These are phyloP conservation scores for Knufia fluminis DNA, from an alignment of 2,329 filamentous ascomycete genomes.

Conservation along the genomic window DNA sequence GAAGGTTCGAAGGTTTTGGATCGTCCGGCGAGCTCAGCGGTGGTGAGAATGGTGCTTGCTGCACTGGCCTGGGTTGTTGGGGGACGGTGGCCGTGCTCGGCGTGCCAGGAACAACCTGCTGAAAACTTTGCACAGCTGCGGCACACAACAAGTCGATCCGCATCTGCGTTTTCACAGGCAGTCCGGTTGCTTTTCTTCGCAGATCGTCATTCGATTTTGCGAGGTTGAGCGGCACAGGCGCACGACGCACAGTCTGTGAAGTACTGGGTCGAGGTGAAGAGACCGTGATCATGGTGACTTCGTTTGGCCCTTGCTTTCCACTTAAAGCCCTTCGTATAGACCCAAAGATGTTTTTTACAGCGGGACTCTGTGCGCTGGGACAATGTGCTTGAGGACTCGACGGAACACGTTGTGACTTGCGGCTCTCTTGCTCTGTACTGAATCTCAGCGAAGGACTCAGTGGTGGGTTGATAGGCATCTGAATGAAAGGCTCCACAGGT, in stretches of 20 bases:
- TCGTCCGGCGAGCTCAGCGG: constrained; percentile 20
- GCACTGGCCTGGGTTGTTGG: not conserved
- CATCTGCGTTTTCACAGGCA: constrained; percentile 40
- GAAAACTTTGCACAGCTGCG: constrained; percentile 68
- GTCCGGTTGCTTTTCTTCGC: constrained; percentile 30
- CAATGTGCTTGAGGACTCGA: not conserved
- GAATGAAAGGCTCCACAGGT: constrained; percentile 69
- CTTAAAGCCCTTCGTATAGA: constrained; percentile 77
- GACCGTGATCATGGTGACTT: constrained; percentile 18
- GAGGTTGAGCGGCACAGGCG: constrained; percentile 36
- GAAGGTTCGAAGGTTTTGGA: constrained; percentile 18
- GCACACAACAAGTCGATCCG: constrained; percentile 78
- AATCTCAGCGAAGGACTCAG: constrained; percentile 10
- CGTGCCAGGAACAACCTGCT: constrained; percentile 62
- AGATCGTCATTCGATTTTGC: constrained; percentile 38
- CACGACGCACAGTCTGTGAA: constrained; percentile 31
- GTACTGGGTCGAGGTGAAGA: constrained; percentile 16
- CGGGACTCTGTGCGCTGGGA: constrained; percentile 38
- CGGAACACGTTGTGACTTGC: not conserved
- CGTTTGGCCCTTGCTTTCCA: constrained; percentile 38
- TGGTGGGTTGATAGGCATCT: constrained; percentile 15
- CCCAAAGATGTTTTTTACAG: constrained; percentile 77
- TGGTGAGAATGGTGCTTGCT: constrained; percentile 8
- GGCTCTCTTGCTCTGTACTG: constrained; percentile 15
- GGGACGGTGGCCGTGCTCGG: constrained; percentile 22